Base-by-base conservation (phyloP, 148 eudicot species). In the Cornus suecica region DNA sequence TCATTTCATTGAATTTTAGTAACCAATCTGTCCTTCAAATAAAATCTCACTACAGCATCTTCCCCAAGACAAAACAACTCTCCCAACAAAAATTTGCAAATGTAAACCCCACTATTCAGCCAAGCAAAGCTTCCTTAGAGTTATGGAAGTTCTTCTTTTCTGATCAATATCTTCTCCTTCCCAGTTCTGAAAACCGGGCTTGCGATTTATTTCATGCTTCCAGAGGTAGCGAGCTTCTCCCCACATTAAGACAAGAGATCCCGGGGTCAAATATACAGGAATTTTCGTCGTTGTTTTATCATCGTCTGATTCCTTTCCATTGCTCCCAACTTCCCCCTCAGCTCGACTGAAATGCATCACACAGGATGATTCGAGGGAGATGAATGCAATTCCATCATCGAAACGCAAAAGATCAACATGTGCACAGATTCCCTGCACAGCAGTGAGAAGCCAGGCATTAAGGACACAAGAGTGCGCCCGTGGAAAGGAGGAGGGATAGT, bases 371-470 rank as follows among this genome's bases (percentile, higher is more conserved):
- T 94, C 99, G 60, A 94, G 66, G 13, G 99, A 94, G 64, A 91
- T 76, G 29, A 94, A 86, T 11, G 97, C 97, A 31, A 94, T 94
- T 76, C 99, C 99, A 75, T 94, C 99, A 77, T 92, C 99, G 85
- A 90, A 94, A 26, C 92, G 90, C 97, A 94, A 82, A 28, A 94
- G 86, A 65, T 94, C 99, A 75, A 94, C 96, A 78, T 94, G 99
- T 66, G 99, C 92, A 85, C 96, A 82, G 48, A 94, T 94, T 24
- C 99, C 99, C 97, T 94, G 87, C 81, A 83, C 62, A 56, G 37
- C 45, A 66, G 8, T 70, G 56, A 74, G n/a, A 68, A 66, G 37
- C 45, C 29, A 67, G 22, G 6, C 62, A 58, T 48, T 48, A 11
- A 48, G 54, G 18, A 48, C 20, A 13, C 18, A 48, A 10, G 54